Conservation (phyloP, 2,329 filamentous ascomycete genomes). For the Cladosporium velox region DNA sequence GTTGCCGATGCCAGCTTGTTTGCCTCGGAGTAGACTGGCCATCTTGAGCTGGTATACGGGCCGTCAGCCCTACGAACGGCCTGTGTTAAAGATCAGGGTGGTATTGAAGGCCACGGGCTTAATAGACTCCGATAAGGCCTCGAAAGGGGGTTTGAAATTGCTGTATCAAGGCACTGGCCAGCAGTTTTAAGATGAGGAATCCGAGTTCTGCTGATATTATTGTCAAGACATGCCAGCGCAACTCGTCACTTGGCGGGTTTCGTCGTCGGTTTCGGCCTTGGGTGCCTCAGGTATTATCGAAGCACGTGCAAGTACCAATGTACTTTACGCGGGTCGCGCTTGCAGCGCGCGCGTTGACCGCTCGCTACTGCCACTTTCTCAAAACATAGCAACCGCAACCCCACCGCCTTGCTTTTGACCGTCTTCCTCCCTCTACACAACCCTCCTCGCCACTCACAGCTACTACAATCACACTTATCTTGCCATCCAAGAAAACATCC, state of each 20-base stretch:
- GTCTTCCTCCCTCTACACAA: not conserved
- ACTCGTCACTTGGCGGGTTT: constrained; percentile 3
- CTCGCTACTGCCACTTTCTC: constrained; percentile 8
- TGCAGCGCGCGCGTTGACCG: constrained; percentile 6
- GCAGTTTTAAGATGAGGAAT: not conserved
- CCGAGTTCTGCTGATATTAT: constrained; percentile 3
- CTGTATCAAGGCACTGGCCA: constrained; percentile 1
- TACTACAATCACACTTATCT: not conserved
- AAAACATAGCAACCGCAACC: constrained; percentile 11
- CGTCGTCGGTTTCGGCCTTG: not conserved
- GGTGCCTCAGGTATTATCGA: not conserved
- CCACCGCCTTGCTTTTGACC: constrained; percentile 1
- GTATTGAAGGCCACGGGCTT: not conserved
- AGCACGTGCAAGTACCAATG: constrained; percentile 1
- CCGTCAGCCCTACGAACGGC: constrained; percentile 18
- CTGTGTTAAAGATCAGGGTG: not conserved
- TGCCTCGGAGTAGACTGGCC: constrained; percentile 85
- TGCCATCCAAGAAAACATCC: not conserved
- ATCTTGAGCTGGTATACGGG: constrained; percentile 50
- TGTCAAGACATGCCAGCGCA: constrained; percentile 15
- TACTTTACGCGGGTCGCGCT: constrained; percentile 8
- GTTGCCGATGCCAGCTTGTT: constrained; percentile 89
- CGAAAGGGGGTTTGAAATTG: not conserved
- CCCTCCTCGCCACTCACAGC: not conserved
- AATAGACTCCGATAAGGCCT: not conserved